These are phyloP conservation scores for Hyaloscypha variabilis DNA, from an alignment of 495 filamentous ascomycete genomes.

Conservation along the genomic window DNA sequence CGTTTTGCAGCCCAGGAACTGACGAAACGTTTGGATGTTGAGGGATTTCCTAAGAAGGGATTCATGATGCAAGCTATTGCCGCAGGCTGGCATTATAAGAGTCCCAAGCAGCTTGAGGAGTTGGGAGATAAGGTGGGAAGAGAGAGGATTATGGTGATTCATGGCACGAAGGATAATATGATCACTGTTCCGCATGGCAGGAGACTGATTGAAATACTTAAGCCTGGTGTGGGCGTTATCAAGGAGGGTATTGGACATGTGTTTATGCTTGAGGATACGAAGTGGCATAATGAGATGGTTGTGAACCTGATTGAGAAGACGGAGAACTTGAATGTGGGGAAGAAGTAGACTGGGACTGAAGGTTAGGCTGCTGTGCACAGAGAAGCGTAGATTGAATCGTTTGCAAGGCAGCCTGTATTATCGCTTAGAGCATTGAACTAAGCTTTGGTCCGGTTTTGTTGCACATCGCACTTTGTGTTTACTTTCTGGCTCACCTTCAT, in stretches of 20 bases:
- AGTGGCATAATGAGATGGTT: constrained; percentile 32
- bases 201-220: constrained; percentile 55
- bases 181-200: constrained; percentile 67
- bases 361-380: neutral
- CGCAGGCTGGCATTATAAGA: constrained; percentile 79
- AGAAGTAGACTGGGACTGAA: neutral
- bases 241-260: constrained; percentile 72
- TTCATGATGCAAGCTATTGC: constrained; percentile 80
- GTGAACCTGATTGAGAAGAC: constrained; percentile 21
- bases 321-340: constrained; percentile 9
- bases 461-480: no score
- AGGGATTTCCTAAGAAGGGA: constrained; percentile 61
- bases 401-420: no score
- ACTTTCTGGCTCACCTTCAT: no score
- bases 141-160: constrained; percentile 71
- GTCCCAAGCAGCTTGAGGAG: constrained; percentile 57
- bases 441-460: neutral
- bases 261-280: constrained; percentile 30
- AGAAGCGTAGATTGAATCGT: no score
- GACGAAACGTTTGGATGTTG: constrained; percentile 58
- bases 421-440: neutral
- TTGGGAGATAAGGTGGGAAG: constrained; percentile 69
- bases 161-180: constrained; percentile 76
- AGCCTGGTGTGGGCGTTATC: constrained; percentile 51
- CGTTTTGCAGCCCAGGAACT: constrained; percentile 79